phyloP scores from a whole-genome alignment of 352 stramenopile genomes.

The Phytophthora ramorum region DNA sequence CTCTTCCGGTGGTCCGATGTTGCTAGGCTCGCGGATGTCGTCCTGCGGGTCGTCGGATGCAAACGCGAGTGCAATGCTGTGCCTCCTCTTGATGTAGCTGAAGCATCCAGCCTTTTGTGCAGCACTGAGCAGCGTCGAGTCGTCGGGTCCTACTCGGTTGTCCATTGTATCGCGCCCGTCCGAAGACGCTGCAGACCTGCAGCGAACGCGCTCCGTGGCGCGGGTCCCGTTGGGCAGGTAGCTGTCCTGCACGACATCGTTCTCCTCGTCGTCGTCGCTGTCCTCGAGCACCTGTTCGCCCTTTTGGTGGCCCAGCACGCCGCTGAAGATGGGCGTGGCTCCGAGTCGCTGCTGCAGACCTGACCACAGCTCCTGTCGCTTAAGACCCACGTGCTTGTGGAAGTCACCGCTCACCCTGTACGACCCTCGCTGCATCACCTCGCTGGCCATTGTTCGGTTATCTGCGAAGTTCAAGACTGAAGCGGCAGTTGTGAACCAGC shows the following conservation, averaged over 20 bases:
- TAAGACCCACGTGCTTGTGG: conserved; percentile 24
- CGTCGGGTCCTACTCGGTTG: conserved; percentile 6
- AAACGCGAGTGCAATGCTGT: conserved; percentile 79
- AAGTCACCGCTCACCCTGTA: conserved; percentile 15
- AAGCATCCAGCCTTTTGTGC: conserved; percentile 87
- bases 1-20: conserved; percentile 38
- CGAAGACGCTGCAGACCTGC: conserved; percentile 28
- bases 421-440: conserved; percentile 27
- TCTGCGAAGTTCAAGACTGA: background rate
- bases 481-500: conserved; percentile 3
- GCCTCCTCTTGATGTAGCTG: conserved; percentile 80
- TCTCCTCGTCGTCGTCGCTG: conserved; percentile 28
- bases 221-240: conserved; percentile 27
- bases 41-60: conserved; percentile 44
- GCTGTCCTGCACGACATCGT: conserved; percentile 31
- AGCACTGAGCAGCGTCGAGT: conserved; percentile 43
- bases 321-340: conserved; percentile 26
- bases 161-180: conserved; percentile 19
- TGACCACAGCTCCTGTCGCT: conserved; percentile 38
- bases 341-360: conserved; percentile 32
- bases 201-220: conserved; percentile 27
- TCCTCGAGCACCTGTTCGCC: conserved; percentile 16
- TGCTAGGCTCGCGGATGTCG: conserved; percentile 37
- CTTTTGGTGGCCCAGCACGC: conserved; percentile 27
- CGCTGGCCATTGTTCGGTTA: conserved; percentile 18